phyloP scores from a whole-genome alignment of 2,329 filamentous ascomycete genomes.

The Exophiala calicioides region DNA sequence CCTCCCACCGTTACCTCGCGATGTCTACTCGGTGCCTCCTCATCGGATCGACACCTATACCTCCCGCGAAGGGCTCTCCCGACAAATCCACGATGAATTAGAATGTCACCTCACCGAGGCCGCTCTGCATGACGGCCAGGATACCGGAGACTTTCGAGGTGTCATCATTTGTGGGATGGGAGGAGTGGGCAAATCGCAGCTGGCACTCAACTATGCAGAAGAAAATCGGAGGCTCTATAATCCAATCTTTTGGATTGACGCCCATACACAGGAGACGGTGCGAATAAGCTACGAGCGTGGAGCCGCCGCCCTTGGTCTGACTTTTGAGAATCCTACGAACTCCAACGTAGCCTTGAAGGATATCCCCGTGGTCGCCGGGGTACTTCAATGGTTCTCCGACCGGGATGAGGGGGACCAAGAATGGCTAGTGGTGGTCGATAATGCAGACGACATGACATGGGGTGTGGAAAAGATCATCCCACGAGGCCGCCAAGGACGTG shows the following conservation, averaged over 20 bases:
- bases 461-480: background rate
- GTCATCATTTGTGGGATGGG: background rate
- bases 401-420: background rate
- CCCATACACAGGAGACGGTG: background rate
- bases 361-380: background rate
- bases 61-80: background rate
- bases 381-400: background rate
- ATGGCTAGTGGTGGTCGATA: background rate
- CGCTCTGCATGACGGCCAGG: background rate
- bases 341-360: background rate
- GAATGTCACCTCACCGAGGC: background rate
- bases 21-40: background rate
- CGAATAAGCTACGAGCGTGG: background rate
- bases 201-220: conserved; percentile 1
- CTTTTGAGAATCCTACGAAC: background rate
- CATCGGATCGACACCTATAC: background rate
- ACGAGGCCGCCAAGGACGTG: background rate
- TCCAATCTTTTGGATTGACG: background rate
- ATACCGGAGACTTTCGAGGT: background rate
- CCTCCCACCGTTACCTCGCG: no score
- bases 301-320: background rate
- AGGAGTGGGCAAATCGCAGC: background rate
- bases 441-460: background rate
- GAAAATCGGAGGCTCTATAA: background rate
- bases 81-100: background rate